Base-by-base conservation (phyloP, 202 grass and related monocot genomes). In the Bolboschoenoplectus hybrid region DNA sequence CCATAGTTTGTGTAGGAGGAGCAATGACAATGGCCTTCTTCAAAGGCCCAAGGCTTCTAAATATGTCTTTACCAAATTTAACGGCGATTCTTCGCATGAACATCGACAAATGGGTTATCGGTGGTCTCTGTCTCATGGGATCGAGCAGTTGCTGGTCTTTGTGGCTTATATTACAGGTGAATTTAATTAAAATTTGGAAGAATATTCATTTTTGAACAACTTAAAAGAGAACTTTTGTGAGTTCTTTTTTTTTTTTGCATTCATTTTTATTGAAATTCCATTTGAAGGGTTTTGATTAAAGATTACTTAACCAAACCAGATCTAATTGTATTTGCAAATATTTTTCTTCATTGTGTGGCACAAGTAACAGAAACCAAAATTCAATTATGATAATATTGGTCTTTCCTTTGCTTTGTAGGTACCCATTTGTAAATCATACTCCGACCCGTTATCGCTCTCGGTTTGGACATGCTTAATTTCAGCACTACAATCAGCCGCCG, bases 401-500 rank as follows among this genome's bases (percentile, higher is more conserved):
- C 7, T 40, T 1, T 68, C 39, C 11, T 2, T 4, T 34, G 6
- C 64, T 53, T 58, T 32, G n/a, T 44, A 97, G 91, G 89, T 94
- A 12, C 90, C 92, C 16, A 91, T 97, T 77, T 97, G 92, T 86
- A 92, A 85, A 68, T 88, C 81, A 4, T 90, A 92, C 70, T 58
- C 91, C 6, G 94, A 97, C n/a, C 94, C 94, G 0, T 87, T 97
- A 78, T 47, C 86, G 19, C 87, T 97, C 50, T 86, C 92, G 1
- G 86, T 89, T 8, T 92, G 94, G 94, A 92, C 85, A 86, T 97
- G 94, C 89, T 62, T 94, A 38, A 70, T 97, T 10, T 94, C 94
- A 19, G 78, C 80, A 50, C 57, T 88, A 26, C 92, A 92, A 84
- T 88, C 88, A 8, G 90, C 85, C 39, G 6, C 87, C 20, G 89